These are phyloP conservation scores for Penicillium concentricum DNA, from an alignment of 2,329 filamentous ascomycete genomes.

Conservation along the genomic window DNA sequence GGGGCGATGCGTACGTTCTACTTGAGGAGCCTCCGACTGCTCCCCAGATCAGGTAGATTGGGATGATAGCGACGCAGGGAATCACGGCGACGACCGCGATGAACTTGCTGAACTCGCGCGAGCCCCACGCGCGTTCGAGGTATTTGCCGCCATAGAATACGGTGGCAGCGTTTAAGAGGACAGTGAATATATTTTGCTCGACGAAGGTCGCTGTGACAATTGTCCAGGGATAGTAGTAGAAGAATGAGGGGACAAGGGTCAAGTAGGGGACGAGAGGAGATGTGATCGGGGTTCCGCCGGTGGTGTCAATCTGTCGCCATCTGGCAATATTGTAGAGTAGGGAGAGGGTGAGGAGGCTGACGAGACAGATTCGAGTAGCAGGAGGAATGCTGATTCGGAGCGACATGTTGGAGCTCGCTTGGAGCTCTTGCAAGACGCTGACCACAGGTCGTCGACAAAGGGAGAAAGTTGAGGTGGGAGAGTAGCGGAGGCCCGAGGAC, in stretches of 20 bases:
- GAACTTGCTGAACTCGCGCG: conserved; percentile 87
- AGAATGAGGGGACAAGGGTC: conserved; percentile 77
- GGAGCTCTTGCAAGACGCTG: conserved; percentile 4
- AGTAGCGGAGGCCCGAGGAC: conserved; percentile 6
- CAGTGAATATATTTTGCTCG: conserved; percentile 88
- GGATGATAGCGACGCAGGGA: conserved; percentile 75
- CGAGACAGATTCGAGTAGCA: conserved; percentile 78
- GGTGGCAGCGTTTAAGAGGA: conserved; percentile 72
- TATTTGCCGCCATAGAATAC: conserved; percentile 92
- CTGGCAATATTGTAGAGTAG: conserved; percentile 68
- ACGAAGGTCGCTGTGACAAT: conserved; percentile 82
- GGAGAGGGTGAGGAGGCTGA: conserved; percentile 72
- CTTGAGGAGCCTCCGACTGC: conserved; percentile 53
- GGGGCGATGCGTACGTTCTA: conserved; percentile 31
- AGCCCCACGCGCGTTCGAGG: conserved; percentile 93
- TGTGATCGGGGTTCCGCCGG: conserved; percentile 34
- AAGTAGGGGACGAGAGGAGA: conserved; percentile 78
- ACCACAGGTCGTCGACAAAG: conserved; percentile 3
- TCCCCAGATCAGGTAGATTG: conserved; percentile 71
- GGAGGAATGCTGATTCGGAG: conserved; percentile 89
- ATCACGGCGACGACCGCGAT: conserved; percentile 73
- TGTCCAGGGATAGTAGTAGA: conserved; percentile 90
- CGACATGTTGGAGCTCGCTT: conserved; percentile 58
- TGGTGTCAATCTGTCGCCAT: conserved; percentile 68
- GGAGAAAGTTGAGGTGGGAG: conserved; percentile 8